Evolutionary conservation across 2,329 filamentous ascomycete species (phyloP).

Genomic region (Diaporthe aspalathi): DNA sequence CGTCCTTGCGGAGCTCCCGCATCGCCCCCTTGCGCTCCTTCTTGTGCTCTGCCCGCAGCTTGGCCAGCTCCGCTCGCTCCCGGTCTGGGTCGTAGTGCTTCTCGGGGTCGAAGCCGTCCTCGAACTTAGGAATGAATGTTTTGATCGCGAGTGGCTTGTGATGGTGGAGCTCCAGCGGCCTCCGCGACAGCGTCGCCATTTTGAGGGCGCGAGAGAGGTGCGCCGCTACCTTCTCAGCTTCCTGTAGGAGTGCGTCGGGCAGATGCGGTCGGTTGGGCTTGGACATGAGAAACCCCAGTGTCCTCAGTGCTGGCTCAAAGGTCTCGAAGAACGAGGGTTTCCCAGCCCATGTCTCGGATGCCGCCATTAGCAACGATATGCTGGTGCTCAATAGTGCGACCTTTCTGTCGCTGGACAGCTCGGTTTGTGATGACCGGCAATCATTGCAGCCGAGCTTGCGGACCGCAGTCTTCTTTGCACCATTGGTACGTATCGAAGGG

Average conservation of each 20-base stretch:
- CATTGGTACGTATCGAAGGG: constrained; percentile 61
- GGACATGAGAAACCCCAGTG: constrained; percentile 71
- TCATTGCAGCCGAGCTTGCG: constrained; percentile 71
- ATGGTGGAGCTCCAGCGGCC: constrained; percentile 87
- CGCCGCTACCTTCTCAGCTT: constrained; percentile 54
- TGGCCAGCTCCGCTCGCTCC: constrained; percentile 85
- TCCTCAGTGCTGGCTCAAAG: constrained; percentile 72
- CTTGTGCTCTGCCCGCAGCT: constrained; percentile 91
- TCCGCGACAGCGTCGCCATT: constrained; percentile 73
- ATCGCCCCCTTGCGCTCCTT: constrained; percentile 94
- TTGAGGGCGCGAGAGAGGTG: constrained; percentile 67
- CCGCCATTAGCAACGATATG: constrained; percentile 72
- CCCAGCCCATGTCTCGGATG: constrained; percentile 78
- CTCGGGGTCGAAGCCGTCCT: constrained; percentile 92
- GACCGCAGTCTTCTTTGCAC: constrained; percentile 53
- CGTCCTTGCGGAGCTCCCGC: constrained; percentile 94
- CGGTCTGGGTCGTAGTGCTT: constrained; percentile 98
- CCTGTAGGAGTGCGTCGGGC: constrained; percentile 55
- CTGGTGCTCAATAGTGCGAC: constrained; percentile 72
- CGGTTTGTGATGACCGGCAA: constrained; percentile 52
- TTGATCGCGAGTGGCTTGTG: constrained; percentile 91
- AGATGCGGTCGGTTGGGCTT: constrained; percentile 64
- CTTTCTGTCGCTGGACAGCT: constrained; percentile 57
- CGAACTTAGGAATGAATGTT: constrained; percentile 90
- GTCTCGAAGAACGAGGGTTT: constrained; percentile 84